Evolutionary conservation across 2,329 filamentous ascomycete species (phyloP).

Genomic region (Epichloe sibirici): DNA sequence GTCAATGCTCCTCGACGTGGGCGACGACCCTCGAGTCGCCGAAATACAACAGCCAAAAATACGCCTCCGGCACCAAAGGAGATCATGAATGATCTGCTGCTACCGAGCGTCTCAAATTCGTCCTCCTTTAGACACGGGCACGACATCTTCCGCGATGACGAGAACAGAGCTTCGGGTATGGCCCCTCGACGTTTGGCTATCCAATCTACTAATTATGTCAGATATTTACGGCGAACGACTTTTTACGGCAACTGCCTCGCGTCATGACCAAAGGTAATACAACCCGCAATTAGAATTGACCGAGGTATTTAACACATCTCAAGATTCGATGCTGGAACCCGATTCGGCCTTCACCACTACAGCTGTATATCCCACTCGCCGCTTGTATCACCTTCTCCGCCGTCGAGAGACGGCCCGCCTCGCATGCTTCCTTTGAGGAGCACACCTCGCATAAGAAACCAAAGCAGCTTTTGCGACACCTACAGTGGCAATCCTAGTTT

Average conservation of each 20-base stretch:
- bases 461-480: conserved; percentile 5
- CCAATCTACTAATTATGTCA: conserved; percentile 11
- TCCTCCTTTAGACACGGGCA: conserved; percentile 13
- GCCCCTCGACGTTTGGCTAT: not conserved
- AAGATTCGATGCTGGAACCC: conserved; percentile 21
- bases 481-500: conserved; percentile 5
- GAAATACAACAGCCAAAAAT: conserved; percentile 10
- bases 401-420: conserved; percentile 16
- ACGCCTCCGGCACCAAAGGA: conserved; percentile 9
- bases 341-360: conserved; percentile 23
- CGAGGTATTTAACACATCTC: conserved; percentile 4
- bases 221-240: conserved; percentile 14
- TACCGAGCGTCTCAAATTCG: not conserved
- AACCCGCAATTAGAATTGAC: not conserved
- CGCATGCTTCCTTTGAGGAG: conserved; percentile 15
- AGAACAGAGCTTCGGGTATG: conserved; percentile 16
- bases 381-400: conserved; percentile 23
- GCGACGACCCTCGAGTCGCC: conserved; percentile 13
- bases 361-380: conserved; percentile 27
- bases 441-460: conserved; percentile 9
- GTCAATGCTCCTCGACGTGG: conserved; percentile 20
- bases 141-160: conserved; percentile 21
- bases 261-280: conserved; percentile 15
- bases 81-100: not conserved
- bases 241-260: conserved; percentile 9